phyloP scores from a whole-genome alignment of 176 grass and related monocot species.

The Rhynchospora tenuis region DNA sequence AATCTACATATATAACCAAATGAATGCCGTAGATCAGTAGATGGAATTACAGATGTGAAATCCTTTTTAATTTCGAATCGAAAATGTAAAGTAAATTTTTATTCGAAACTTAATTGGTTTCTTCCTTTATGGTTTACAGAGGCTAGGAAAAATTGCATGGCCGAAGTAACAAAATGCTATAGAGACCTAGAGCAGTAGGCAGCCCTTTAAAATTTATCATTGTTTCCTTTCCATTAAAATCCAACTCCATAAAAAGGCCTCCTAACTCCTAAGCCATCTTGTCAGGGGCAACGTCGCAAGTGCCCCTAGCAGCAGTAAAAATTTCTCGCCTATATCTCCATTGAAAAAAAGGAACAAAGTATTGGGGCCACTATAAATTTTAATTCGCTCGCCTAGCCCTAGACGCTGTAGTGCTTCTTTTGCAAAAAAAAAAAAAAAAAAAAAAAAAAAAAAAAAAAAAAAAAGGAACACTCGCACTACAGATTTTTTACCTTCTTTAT shows the following conservation, averaged over 20 bases:
- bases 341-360: too few relatives aligned
- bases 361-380: too few relatives aligned
- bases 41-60: too few relatives aligned
- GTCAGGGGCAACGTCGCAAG: slow-evolving; percentile 62
- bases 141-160: slow-evolving; percentile 77
- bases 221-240: slow-evolving; percentile 33
- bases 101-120: slow-evolving; percentile 53
- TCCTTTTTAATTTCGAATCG: background rate
- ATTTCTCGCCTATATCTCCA: too few relatives aligned
- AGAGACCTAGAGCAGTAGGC: slow-evolving; percentile 56
- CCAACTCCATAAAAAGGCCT: slow-evolving; percentile 58
- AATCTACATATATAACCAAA: too few relatives aligned
- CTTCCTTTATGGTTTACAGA: slow-evolving; percentile 73
- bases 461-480: too few relatives aligned
- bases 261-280: slow-evolving; percentile 62
- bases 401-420: too few relatives aligned
- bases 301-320: slow-evolving; percentile 53
- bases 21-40: too few relatives aligned
- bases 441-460: too few relatives aligned
- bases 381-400: too few relatives aligned
- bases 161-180: slow-evolving; percentile 83
- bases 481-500: too few relatives aligned
- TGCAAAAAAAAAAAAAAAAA: too few relatives aligned
- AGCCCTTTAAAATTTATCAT: slow-evolving; percentile 52
- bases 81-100: slow-evolving; percentile 19